A percentile compares a stretch with the other conserved stretches of the same genome.
phyloP scores from a whole-genome alignment of 2,329 filamentous ascomycete species.

The Xylaria sp. region DNA sequence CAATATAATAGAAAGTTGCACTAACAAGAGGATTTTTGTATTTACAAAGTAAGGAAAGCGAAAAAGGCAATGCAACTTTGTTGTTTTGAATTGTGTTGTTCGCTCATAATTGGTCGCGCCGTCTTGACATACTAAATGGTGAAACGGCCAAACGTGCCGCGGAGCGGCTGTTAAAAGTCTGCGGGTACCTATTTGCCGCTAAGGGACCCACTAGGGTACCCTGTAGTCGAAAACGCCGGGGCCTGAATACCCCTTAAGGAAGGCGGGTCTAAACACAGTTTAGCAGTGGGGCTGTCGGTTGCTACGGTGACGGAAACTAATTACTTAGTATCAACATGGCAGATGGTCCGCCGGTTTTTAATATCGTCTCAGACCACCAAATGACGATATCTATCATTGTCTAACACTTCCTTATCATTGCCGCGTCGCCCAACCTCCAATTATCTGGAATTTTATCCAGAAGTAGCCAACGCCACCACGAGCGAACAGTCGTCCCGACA shows the following conservation, averaged over 20 bases:
- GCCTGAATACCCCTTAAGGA: not conserved
- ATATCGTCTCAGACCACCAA: not conserved
- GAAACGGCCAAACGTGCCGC: not conserved
- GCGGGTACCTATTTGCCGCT: constrained; percentile 2
- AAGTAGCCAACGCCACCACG: not conserved
- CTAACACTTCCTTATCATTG: constrained; percentile 19
- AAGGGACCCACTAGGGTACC: not conserved
- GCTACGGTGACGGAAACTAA: constrained; percentile 31
- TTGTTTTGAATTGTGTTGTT: constrained; percentile 24
- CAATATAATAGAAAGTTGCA: not conserved
- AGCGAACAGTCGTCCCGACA: constrained; percentile 6
- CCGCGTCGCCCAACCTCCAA: constrained; percentile 13
- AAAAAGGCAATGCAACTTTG: not conserved
- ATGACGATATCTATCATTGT: constrained; percentile 17
- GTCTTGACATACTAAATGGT: not conserved
- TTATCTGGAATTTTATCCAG: not conserved
- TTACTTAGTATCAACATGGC: constrained; percentile 36
- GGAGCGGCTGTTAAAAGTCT: not conserved
- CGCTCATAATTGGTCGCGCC: constrained; percentile 14
- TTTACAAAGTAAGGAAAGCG: not conserved
- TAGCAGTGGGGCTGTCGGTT: constrained; percentile 16
- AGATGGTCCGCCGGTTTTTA: constrained; percentile 11
- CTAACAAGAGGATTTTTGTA: not conserved
- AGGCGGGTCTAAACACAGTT: constrained; percentile 11
- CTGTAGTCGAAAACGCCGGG: not conserved